Percentiles rank a stretch among this genome's conserved stretches.
phyloP scores from a whole-genome alignment of 176 grass and related monocot species.

The Avena atlantica region DNA sequence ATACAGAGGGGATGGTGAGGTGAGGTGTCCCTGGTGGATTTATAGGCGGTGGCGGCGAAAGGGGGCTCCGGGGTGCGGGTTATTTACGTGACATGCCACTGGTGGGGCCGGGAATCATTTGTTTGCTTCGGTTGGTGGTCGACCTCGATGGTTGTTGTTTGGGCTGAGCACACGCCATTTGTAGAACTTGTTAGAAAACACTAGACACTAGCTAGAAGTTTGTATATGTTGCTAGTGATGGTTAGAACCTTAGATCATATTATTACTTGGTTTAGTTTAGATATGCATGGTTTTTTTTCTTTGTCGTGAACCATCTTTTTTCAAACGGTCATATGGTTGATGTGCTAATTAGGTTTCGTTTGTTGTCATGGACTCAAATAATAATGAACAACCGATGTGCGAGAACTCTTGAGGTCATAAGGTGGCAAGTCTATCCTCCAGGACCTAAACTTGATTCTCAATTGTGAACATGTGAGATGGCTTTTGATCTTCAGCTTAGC shows the following conservation, averaged over 20 bases:
- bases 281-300: background rate
- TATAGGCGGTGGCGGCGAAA: conserved; percentile 4
- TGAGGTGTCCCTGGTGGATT: conserved; percentile 33
- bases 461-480: background rate
- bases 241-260: background rate
- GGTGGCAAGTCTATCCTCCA: background rate
- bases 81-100: conserved; percentile 36
- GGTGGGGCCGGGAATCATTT: background rate
- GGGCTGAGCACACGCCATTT: background rate
- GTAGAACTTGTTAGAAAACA: background rate
- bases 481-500: background rate
- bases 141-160: conserved; percentile 16
- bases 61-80: background rate
- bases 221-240: background rate
- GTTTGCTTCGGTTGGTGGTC: conserved; percentile 36
- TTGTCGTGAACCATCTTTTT: background rate
- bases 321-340: background rate
- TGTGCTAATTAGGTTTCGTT: background rate
- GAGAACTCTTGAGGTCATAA: too few relatives aligned
- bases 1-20: background rate
- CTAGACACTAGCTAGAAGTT: background rate
- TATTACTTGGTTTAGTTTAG: background rate
- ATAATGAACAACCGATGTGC: too few relatives aligned
- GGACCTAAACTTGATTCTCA: background rate
- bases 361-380: background rate